These are phyloP conservation scores for Sabuloglossum arenarium DNA, from an alignment of 495 filamentous ascomycete species.

Conservation along the genomic window DNA sequence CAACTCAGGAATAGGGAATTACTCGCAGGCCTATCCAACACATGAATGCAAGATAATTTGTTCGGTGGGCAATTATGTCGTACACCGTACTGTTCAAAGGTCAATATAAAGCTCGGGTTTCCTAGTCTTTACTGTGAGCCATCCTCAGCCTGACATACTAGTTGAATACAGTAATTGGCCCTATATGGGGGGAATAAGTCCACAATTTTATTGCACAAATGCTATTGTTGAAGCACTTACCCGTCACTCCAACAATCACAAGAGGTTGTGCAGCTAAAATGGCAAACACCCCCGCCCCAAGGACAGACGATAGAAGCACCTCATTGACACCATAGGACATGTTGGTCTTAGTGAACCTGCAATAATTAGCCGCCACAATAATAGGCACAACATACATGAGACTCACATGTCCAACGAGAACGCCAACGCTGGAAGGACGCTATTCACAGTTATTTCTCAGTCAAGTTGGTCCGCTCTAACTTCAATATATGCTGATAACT, in stretches of 20 bases:
- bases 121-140: too few relatives aligned
- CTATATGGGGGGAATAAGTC: too few relatives aligned
- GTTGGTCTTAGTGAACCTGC: conserved; percentile 40
- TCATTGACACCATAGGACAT: conserved; percentile 73
- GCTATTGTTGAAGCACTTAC: conserved; percentile 16
- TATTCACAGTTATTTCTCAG: conserved; percentile 13
- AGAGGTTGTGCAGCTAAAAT: conserved; percentile 58
- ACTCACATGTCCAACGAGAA: conserved; percentile 69
- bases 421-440: conserved; percentile 62
- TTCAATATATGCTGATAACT: conserved; percentile 10
- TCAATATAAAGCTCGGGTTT: background rate
- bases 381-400: background rate
- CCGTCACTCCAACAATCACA: conserved; percentile 81
- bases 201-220: background rate
- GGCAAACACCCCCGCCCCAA: conserved; percentile 58
- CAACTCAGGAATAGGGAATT: background rate
- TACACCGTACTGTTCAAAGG: conserved; percentile 36
- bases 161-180: conserved; percentile 74
- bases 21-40: conserved; percentile 58
- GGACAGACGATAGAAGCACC: conserved; percentile 55
- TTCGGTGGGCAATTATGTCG: conserved; percentile 50
- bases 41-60: conserved; percentile 66
- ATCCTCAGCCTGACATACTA: conserved; percentile 18
- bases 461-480: background rate
- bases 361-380: background rate